A percentile compares a stretch with the other conserved stretches of the same genome.
These are phyloP conservation scores for Serpula lacrymans DNA, from an alignment of 768 basidiomycete genomes.

Conservation along the genomic window DNA sequence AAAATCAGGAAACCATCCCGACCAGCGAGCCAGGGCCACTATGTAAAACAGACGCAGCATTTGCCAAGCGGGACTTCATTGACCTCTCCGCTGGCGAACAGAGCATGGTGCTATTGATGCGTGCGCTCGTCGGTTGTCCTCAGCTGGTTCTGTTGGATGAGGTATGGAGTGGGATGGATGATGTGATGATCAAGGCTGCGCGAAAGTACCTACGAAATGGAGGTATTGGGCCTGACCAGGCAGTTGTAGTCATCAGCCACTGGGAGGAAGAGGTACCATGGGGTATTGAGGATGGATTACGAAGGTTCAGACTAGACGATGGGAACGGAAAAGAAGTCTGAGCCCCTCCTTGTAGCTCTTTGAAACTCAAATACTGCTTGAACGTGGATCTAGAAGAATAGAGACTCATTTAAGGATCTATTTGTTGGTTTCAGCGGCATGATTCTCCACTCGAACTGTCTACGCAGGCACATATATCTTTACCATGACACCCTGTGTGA, in stretches of 20 bases:
- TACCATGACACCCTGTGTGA: too few relatives aligned
- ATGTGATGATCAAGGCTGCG: constrained; percentile 64
- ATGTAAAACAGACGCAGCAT: constrained; percentile 31
- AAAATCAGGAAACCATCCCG: constrained; percentile 2
- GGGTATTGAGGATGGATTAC: constrained; percentile 53
- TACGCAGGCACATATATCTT: too few relatives aligned
- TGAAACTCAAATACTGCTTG: not conserved
- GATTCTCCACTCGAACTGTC: too few relatives aligned
- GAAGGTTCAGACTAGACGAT: constrained; percentile 31
- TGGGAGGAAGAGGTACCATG: constrained; percentile 93
- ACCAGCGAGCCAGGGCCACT: not conserved
- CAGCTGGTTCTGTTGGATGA: constrained; percentile 85
- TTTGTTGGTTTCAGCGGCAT: too few relatives aligned
- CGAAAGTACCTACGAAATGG: constrained; percentile 55
- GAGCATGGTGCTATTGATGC: constrained; percentile 76
- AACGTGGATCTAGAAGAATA: too few relatives aligned
- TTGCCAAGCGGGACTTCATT: constrained; percentile 53
- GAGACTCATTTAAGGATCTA: too few relatives aligned
- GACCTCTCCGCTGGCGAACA: constrained; percentile 73
- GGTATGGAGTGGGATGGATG: constrained; percentile 91
- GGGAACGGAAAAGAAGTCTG: constrained; percentile 26
- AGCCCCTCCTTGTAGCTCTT: not conserved
- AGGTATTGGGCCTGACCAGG: constrained; percentile 56
- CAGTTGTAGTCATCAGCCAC: constrained; percentile 83
- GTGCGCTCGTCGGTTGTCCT: constrained; percentile 75